phyloP scores from a whole-genome alignment of 306 rosid species.

The Glycine latifolia region DNA sequence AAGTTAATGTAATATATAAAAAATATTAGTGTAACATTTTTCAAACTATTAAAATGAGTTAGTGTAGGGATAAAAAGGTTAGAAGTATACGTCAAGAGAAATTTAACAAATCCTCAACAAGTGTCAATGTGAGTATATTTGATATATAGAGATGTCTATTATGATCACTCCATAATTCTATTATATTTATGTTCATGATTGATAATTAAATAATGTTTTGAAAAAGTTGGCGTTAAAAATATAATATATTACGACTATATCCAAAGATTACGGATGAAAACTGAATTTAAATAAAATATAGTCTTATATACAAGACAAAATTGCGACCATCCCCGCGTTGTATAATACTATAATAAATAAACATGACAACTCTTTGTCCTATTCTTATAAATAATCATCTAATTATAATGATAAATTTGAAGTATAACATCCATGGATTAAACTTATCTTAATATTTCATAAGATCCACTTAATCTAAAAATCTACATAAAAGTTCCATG shows the following conservation, averaged over 20 bases:
- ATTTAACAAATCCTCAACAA: no score
- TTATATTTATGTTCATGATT: no score
- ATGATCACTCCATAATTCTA: no score
- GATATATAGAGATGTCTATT: no score
- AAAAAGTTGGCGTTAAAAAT: not conserved
- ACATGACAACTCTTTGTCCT: not conserved
- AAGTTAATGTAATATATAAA: no score
- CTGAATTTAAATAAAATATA: not conserved
- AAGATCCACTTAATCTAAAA: not conserved
- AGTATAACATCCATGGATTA: not conserved
- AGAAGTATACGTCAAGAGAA: no score
- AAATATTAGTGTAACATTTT: no score
- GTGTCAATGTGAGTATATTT: no score
- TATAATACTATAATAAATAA: not conserved
- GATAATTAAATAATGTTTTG: not conserved
- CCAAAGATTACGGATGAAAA: conserved; percentile 14
- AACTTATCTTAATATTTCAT: not conserved
- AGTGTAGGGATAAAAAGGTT: no score
- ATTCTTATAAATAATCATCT: not conserved
- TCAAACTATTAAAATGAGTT: no score
- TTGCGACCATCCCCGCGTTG: not conserved
- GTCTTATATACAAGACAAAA: not conserved
- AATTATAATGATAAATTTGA: not conserved
- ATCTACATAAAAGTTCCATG: no score
- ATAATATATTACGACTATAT: not conserved